Base-by-base conservation (phyloP, 345 rosid genomes). In the Sisymbrium altissimum region DNA sequence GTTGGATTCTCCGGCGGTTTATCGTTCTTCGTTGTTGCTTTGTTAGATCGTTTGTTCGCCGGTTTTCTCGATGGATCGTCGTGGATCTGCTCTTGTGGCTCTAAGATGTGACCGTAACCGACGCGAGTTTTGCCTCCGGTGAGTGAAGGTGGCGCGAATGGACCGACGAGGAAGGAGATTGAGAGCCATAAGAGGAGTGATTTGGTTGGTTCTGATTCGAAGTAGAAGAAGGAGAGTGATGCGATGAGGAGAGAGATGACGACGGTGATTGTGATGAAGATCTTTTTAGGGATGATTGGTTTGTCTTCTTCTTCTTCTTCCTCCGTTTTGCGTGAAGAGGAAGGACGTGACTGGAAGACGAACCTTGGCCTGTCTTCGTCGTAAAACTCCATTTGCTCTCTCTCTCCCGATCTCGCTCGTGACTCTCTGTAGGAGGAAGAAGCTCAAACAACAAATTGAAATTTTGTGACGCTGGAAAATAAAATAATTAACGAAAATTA, bases 341-440 rank as follows among this genome's bases (percentile, higher is more conserved):
- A 76, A 19, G 86, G 83, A n/a, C 87, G 88, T 18, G 97, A 83
- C 29, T 88, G 95, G 71, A 91, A 83, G 70, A 88, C 82, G 77
- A 91, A 81, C 77, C 92, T 82, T 21, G 95, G 97, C 62, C 89
- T 85, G 77, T 92, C 97, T 66, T 92, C 99, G 79, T 95, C 99
- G 59, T 78, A 61, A 63, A 88, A 95, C 86, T 95, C 99, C 97
- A 95, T 93, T 29, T 23, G 25, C 25, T 23, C 25, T 23, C 25
- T 52, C 41, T 32, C 65, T 46, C 46, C 41, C 32, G 75, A 29
- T 69, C 21, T 21, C 30, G 32, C 3, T 9, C 35, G 12, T 69
- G 33, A 27, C 27, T 9, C 41, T 58, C 50, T 11, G 59, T 15
- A 15, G 36, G 54, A 44, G 60, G 54, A 70, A 43, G 52, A 61